A percentile compares a stretch with the other conserved stretches of the same genome.
Evolutionary conservation across 495 filamentous ascomycete species (phyloP).

Genomic region (Podospora sp.): DNA sequence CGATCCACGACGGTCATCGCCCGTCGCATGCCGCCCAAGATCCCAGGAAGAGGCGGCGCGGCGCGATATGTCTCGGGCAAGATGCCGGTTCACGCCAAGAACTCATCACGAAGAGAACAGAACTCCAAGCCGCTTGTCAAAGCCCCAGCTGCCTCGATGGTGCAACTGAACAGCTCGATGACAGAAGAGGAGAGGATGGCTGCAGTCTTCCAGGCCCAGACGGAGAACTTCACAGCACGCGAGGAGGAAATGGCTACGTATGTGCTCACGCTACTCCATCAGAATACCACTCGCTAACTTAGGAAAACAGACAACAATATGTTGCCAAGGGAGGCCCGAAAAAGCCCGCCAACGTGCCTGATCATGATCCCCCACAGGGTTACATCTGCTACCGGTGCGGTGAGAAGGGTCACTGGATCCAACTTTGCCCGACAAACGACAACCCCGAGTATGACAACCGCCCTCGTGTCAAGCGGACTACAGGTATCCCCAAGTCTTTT

Average conservation of each 20-base stretch:
- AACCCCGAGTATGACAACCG: constrained; percentile 93
- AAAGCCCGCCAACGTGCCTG: constrained; percentile 75
- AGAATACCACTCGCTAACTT: constrained; percentile 39
- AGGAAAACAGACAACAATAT: constrained; percentile 50
- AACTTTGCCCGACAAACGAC: constrained; percentile 94
- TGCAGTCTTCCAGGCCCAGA: constrained; percentile 83
- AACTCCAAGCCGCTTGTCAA: constrained; percentile 56
- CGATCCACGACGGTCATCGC: constrained; percentile 93
- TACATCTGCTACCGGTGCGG: constrained; percentile 98
- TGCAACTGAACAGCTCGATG: constrained; percentile 68
- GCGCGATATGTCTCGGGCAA: constrained; percentile 96
- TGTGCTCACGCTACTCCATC: constrained; percentile 41
- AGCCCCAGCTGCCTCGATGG: constrained; percentile 56
- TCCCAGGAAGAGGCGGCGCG: constrained; percentile 81
- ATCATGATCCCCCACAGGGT: constrained; percentile 85
- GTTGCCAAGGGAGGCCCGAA: constrained; percentile 56
- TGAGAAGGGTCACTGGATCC: constrained; percentile 98
- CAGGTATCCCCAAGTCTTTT: constrained; percentile 91
- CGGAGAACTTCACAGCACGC: constrained; percentile 82
- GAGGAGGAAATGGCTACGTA: constrained; percentile 93
- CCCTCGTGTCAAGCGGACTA: constrained; percentile 89
- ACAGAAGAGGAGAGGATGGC: constrained; percentile 90
- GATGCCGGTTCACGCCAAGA: constrained; percentile 89
- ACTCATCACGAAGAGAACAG: constrained; percentile 68
- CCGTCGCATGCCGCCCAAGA: constrained; percentile 77